A percentile compares a stretch with the other conserved stretches of the same genome.
These are phyloP conservation scores for Trametes coccinea DNA, from an alignment of 768 basidiomycete species.

Conservation along the genomic window DNA sequence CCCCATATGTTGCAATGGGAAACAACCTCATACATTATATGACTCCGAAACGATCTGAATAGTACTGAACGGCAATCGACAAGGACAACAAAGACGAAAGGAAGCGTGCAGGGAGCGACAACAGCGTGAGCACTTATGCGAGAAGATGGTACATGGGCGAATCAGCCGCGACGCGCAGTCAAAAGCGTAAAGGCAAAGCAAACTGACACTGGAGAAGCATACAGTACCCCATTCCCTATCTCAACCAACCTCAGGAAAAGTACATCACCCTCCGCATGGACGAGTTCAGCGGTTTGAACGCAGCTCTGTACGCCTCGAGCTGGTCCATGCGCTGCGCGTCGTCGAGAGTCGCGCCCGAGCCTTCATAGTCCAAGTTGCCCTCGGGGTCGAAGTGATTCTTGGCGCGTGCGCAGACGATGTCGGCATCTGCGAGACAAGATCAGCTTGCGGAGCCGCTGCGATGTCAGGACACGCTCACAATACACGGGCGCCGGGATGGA, in stretches of 20 bases:
- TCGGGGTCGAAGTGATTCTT: slow-evolving; percentile 80
- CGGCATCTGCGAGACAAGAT: slow-evolving; percentile 53
- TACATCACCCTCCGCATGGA: slow-evolving; percentile 44
- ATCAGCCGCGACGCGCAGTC: too few relatives aligned
- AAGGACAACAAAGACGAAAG: too few relatives aligned
- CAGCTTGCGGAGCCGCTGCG: background rate
- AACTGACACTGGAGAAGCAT: too few relatives aligned
- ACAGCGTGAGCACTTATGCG: too few relatives aligned
- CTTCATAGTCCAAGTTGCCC: slow-evolving; percentile 54
- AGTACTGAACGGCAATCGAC: too few relatives aligned
- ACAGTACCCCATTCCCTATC: too few relatives aligned
- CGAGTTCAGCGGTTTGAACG: slow-evolving; percentile 57
- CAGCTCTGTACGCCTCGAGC: slow-evolving; percentile 42
- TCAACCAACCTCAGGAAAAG: slow-evolving; percentile 32
- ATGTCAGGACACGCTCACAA: slow-evolving; percentile 45
- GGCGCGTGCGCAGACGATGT: slow-evolving; percentile 73
- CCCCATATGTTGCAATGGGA: too few relatives aligned
- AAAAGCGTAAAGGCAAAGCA: too few relatives aligned
- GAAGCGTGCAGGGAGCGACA: too few relatives aligned
- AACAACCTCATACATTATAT: too few relatives aligned
- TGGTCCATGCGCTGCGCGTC: slow-evolving; percentile 41
- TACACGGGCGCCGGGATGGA: slow-evolving; percentile 84
- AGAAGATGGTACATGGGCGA: too few relatives aligned
- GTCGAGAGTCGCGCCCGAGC: slow-evolving; percentile 48
- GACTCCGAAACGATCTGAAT: too few relatives aligned